phyloP scores from a whole-genome alignment of 306 rosid genomes.

The Corylus americana region DNA sequence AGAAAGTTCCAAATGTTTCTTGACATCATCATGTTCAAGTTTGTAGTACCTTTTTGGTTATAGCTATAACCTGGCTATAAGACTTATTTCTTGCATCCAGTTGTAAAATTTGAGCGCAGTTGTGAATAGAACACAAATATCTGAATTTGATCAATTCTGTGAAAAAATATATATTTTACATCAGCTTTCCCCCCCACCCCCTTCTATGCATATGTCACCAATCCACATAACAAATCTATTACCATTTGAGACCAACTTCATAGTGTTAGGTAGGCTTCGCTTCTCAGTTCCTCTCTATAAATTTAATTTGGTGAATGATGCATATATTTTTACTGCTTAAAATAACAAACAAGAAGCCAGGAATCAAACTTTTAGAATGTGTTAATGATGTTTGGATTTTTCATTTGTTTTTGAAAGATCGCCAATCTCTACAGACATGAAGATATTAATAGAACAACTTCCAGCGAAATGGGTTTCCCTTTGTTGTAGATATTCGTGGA shows the following conservation, averaged over 20 bases:
- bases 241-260: neutral
- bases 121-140: neutral
- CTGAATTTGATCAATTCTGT: neutral
- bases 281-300: neutral
- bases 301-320: neutral
- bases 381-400: too few species aligned
- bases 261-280: neutral
- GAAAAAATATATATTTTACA: neutral
- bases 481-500: neutral
- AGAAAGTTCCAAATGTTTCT: neutral
- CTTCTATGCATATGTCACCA: neutral
- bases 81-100: neutral
- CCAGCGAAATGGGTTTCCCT: neutral
- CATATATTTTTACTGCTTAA: neutral
- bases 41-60: neutral
- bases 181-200: too few species aligned
- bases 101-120: neutral
- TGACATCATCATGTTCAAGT: neutral
- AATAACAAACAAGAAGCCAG: neutral
- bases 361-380: neutral
- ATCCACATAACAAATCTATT: neutral
- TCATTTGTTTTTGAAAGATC: too few species aligned
- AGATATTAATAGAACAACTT: neutral
- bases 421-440: too few species aligned
- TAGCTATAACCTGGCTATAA: neutral